These are phyloP conservation scores for Cairneyella variabilis DNA, from an alignment of 495 filamentous ascomycete species.

Conservation along the genomic window DNA sequence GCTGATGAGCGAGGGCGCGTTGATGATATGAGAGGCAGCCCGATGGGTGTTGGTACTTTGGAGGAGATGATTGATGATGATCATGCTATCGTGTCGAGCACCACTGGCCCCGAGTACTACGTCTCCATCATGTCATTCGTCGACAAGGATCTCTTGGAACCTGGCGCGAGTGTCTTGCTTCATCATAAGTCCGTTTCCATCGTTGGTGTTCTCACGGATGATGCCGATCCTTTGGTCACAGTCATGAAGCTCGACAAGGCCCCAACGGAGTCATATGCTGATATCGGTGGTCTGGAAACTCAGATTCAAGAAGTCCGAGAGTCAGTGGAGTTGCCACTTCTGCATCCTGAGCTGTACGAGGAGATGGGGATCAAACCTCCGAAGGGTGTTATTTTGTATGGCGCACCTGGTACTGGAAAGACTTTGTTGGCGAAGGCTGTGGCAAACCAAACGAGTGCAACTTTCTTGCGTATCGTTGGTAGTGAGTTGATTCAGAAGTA, in stretches of 20 bases:
- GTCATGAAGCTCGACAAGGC: slow-evolving; percentile 99
- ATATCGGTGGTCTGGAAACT: slow-evolving; percentile 91
- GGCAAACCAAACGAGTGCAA: slow-evolving; percentile 97
- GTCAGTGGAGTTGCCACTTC: slow-evolving; percentile 90
- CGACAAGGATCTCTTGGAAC: slow-evolving; percentile 97
- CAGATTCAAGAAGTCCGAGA: slow-evolving; percentile 99
- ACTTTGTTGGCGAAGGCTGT: slow-evolving; percentile 97
- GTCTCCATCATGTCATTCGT: slow-evolving; percentile 99
- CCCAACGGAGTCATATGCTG: slow-evolving; percentile 95
- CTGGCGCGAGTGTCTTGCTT: slow-evolving; percentile 89
- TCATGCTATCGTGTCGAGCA: slow-evolving; percentile 96
- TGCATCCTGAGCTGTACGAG: slow-evolving; percentile 97
- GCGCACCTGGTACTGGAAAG: slow-evolving; percentile 95
- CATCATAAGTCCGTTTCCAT: slow-evolving; percentile 99
- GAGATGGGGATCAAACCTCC: slow-evolving; percentile 99
- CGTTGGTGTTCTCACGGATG: slow-evolving; percentile 94
- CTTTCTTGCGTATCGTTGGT: slow-evolving; percentile 96
- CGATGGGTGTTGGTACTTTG: slow-evolving; percentile 96
- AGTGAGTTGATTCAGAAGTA: slow-evolving; percentile 99
- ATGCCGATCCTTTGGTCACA: slow-evolving; percentile 91
- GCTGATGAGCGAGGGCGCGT: slow-evolving; percentile 95
- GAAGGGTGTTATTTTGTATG: slow-evolving; percentile 99
- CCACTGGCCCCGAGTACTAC: slow-evolving; percentile 97
- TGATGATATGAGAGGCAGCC: slow-evolving; percentile 97
- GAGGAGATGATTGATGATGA: slow-evolving; percentile 99